Conservation (phyloP, 140 eudicot species). For the Oenanthe javanica region DNA sequence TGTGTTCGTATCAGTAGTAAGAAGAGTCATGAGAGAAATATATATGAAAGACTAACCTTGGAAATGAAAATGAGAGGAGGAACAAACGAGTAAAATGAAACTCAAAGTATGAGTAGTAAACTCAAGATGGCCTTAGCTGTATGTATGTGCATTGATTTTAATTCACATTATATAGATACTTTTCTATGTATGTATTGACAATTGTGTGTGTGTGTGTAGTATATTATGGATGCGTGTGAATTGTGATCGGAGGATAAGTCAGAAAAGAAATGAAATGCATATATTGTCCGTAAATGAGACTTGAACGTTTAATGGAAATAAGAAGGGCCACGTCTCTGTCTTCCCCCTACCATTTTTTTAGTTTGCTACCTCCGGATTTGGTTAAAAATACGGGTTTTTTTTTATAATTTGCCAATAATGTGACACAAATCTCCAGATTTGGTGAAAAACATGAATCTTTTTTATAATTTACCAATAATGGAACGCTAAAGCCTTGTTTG, state of each 20-base stretch:
- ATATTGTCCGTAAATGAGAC: neutral
- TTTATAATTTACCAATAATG: no score
- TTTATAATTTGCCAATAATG: no score
- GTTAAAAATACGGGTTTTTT: no score
- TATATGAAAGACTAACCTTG: neutral
- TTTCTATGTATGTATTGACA: neutral
- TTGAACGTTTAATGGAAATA: neutral
- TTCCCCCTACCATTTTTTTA: neutral
- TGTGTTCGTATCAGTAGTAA: no score
- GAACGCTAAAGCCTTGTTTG: no score
- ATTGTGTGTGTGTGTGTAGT: no score
- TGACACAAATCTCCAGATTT: no score
- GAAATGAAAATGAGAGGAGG: neutral
- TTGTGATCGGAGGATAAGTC: neutral
- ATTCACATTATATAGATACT: neutral
- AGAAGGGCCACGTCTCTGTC: neutral
- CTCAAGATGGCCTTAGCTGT: neutral
- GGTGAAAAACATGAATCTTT: no score
- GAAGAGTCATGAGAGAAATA: no score
- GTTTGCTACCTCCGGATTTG: no score
- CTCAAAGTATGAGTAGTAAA: neutral
- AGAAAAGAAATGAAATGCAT: neutral
- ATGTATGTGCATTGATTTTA: neutral
- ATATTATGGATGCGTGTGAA: neutral
- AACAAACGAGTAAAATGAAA: neutral